A percentile compares a stretch with the other conserved stretches of the same genome.
Evolutionary conservation across 73 alveolate species (phyloP).

Genomic region (Blepharisma stoltei): DNA sequence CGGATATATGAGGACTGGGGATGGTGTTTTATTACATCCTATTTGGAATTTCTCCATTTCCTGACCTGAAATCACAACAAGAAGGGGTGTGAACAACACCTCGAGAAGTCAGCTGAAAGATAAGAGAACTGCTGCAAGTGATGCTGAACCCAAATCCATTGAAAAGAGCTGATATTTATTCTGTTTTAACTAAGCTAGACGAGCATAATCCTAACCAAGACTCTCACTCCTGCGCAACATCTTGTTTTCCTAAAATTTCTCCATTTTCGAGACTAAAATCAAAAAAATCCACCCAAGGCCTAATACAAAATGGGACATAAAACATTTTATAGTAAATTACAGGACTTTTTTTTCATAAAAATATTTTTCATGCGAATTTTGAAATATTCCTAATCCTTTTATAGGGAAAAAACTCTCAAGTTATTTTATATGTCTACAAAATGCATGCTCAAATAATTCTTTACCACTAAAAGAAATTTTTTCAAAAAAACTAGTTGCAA

Average conservation of each 20-base stretch:
- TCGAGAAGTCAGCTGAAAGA: not conserved
- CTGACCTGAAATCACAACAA: not conserved
- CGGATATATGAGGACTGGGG: constrained; percentile 2
- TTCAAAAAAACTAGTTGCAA: not conserved
- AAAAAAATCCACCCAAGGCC: not conserved
- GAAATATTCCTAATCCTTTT: no score
- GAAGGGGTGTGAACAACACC: not conserved
- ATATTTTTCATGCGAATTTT: no score
- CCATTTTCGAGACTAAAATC: not conserved
- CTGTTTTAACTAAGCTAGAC: not conserved
- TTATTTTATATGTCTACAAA: no score
- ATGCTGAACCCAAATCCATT: not conserved
- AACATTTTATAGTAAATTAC: no score
- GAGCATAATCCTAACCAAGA: not conserved
- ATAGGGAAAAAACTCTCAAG: no score
- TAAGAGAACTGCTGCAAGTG: not conserved
- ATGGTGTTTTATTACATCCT: not conserved
- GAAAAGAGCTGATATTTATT: not conserved
- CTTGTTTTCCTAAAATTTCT: not conserved
- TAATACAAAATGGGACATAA: not conserved
- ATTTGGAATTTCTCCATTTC: not conserved
- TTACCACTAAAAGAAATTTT: not conserved
- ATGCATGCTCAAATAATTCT: not conserved
- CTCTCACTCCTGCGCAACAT: not conserved
- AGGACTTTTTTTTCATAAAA: no score